Evolutionary conservation across 176 grass and related monocot species (phyloP), one percentile per base, ranked within the genome.

Genomic region (Avena atlantica): DNA sequence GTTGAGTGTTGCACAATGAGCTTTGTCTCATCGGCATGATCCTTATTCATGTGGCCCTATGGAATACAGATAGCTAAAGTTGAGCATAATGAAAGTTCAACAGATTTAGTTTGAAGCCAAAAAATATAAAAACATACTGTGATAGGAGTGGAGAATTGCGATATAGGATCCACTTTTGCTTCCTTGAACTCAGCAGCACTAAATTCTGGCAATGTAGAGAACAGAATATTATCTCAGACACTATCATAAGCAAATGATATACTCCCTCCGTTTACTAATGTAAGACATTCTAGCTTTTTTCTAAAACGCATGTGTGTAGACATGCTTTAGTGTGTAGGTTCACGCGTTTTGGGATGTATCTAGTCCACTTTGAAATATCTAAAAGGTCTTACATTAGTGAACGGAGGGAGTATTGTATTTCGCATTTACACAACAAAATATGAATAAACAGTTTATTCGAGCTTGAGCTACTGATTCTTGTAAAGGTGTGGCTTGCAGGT

Each of bases 21-120:
- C 83, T 94, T 96, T 55, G 97, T 98, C 83, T 98, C 97, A 81
- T 98, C 83, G n/a, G 89, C 40, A 76, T 98, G 96, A 94, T 98
- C 96, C 82, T 82, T 94, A 75, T 98, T 98, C 96, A 98, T 98
- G 87, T 98, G 96, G 76, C 81, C 86, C 96, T 98, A 80, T 29
- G 85, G 65, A 16, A 77, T 73, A 64, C 6, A 90, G 64, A 75
- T 23, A 68, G 15, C 20, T 58, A 85, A 87, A 58, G 65, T 71
- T 78, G 16, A 84, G 16, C 78, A 86, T 37, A 76, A 81, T 80
- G 21, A 64, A 84, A 23, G 17, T 56, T 87, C 36, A 14, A 31
- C 13, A 83, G 9, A 80, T 73, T 45, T 61, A 36, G 15, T 27
- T 9, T 57, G 17, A 37, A 78, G 10, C 12, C 51, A 67, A 24